These are phyloP conservation scores for Parafenestella ontariensis DNA, from an alignment of 2,329 filamentous ascomycete species.

Conservation along the genomic window DNA sequence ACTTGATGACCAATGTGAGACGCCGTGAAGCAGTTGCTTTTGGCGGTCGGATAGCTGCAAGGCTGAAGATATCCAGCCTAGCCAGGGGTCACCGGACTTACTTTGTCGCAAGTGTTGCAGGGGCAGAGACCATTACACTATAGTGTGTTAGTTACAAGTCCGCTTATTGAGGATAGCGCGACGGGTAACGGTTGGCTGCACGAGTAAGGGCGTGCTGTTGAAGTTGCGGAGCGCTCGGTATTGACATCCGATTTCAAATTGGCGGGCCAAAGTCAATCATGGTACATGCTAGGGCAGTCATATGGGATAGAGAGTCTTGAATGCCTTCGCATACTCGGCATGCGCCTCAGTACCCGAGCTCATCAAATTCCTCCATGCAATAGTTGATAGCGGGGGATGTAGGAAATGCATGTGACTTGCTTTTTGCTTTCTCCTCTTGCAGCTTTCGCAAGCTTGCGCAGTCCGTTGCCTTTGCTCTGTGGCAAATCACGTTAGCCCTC, in stretches of 20 bases:
- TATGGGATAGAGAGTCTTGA: not conserved
- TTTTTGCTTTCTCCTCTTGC: constrained; percentile 73
- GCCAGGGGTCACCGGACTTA: constrained; percentile 31
- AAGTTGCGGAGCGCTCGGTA: no score
- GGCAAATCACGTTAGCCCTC: constrained; percentile 58
- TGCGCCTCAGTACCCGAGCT: not conserved
- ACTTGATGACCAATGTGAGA: not conserved
- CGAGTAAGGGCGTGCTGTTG: not conserved
- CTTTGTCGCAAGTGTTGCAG: constrained; percentile 66
- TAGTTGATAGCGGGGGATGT: constrained; percentile 1
- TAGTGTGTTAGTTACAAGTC: constrained; percentile 15
- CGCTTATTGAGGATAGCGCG: not conserved
- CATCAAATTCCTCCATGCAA: not conserved
- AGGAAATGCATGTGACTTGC: constrained; percentile 50
- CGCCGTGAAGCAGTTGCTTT: not conserved
- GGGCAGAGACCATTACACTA: constrained; percentile 67
- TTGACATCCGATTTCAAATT: no score
- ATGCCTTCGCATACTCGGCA: not conserved
- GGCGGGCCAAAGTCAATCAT: no score
- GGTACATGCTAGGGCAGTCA: not conserved
- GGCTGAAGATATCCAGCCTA: not conserved
- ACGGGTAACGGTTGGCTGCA: constrained; percentile 1
- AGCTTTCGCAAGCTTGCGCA: constrained; percentile 69
- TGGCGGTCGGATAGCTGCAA: not conserved
- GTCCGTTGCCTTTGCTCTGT: constrained; percentile 69